phyloP scores from a whole-genome alignment of 805 yeast species.

The Yamadazyma endophytica region DNA sequence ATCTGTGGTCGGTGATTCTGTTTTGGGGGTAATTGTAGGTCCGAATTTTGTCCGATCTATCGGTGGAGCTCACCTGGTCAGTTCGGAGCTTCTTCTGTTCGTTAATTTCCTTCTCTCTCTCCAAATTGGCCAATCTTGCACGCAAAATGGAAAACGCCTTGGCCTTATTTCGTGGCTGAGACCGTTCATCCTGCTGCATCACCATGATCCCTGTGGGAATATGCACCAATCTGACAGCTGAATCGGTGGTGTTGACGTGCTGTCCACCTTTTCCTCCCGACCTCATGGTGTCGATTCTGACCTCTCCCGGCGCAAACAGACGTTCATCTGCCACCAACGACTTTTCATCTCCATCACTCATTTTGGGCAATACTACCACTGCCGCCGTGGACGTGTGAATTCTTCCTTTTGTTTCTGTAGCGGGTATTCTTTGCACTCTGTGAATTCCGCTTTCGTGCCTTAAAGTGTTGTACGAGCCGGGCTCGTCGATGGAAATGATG shows the following conservation, averaged over 20 bases:
- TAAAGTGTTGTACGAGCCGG: slow-evolving; percentile 70
- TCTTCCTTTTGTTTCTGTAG: slow-evolving; percentile 89
- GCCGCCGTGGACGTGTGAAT: slow-evolving; percentile 97
- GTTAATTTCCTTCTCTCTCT: slow-evolving; percentile 58
- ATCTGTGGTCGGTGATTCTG: slow-evolving; percentile 90
- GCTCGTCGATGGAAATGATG: slow-evolving; percentile 59
- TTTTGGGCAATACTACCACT: slow-evolving; percentile 85
- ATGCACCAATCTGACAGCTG: slow-evolving; percentile 92
- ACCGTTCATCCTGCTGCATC: slow-evolving; percentile 89
- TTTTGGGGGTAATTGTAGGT: slow-evolving; percentile 93
- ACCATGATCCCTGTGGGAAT: slow-evolving; percentile 88
- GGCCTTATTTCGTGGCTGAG: slow-evolving; percentile 92
- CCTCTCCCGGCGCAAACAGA: slow-evolving; percentile 78
- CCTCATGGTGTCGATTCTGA: slow-evolving; percentile 94
- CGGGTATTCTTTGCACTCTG: slow-evolving; percentile 91
- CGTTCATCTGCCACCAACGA: slow-evolving; percentile 53
- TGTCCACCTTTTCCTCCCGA: slow-evolving; percentile 98
- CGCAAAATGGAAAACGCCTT: slow-evolving; percentile 81
- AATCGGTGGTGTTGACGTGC: slow-evolving; percentile 95
- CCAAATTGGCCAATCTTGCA: slow-evolving; percentile 80
- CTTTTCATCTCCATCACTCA: slow-evolving; percentile 51
- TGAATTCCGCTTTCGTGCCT: slow-evolving; percentile 94
- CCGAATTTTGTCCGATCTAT: slow-evolving; percentile 87
- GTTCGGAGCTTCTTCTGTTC: slow-evolving; percentile 65
- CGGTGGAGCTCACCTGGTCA: slow-evolving; percentile 84